A percentile compares a stretch with the other conserved stretches of the same genome.
These are phyloP conservation scores for Whalleya microplaca DNA, from an alignment of 2,329 filamentous ascomycete genomes.

Conservation along the genomic window DNA sequence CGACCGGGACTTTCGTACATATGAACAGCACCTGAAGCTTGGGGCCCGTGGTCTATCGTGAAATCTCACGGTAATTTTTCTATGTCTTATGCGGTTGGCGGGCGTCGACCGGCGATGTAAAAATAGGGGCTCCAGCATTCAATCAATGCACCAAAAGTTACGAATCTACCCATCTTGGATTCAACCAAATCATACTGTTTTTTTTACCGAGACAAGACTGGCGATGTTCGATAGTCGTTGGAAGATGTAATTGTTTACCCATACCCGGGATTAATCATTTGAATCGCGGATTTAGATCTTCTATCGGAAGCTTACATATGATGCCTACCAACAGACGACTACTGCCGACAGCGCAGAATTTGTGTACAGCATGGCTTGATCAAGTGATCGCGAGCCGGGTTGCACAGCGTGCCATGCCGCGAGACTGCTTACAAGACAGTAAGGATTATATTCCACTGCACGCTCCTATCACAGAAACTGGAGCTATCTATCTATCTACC, in stretches of 20 bases:
- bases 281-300: neutral
- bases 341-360: neutral
- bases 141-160: constrained; percentile 29
- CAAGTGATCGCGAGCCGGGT: constrained; percentile 14
- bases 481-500: neutral
- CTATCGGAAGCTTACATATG: constrained; percentile 3
- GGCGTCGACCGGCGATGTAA: constrained; percentile 33
- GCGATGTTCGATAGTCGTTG: neutral
- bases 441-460: constrained; percentile 6
- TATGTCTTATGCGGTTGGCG: constrained; percentile 26
- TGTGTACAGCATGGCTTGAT: neutral
- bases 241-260: neutral
- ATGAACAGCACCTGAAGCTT: constrained; percentile 24
- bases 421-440: too few relatives aligned
- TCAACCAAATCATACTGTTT: neutral
- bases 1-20: constrained; percentile 27
- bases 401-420: constrained; percentile 13
- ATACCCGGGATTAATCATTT: neutral
- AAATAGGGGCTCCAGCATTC: constrained; percentile 26
- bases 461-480: neutral
- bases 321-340: constrained; percentile 8
- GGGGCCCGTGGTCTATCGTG: constrained; percentile 17
- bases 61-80: constrained; percentile 20
- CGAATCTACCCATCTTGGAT: constrained; percentile 5
- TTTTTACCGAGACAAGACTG: neutral